These are phyloP conservation scores for Clonostachys sp. DNA, from an alignment of 2,329 filamentous ascomycete species.

Conservation along the genomic window DNA sequence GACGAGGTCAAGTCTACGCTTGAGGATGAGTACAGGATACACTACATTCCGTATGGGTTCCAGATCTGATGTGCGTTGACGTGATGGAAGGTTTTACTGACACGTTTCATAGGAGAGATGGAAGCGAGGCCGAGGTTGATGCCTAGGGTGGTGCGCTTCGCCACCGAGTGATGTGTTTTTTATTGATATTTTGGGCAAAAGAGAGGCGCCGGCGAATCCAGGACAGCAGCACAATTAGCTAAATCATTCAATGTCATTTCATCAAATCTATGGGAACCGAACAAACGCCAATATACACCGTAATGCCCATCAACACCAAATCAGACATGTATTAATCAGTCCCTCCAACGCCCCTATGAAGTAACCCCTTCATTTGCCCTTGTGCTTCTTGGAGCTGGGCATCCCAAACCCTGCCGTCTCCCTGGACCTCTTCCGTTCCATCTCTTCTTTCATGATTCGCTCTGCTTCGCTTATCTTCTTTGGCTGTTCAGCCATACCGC, in stretches of 20 bases:
- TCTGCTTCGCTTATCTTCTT: constrained; percentile 88
- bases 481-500: constrained; percentile 50
- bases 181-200: background rate
- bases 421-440: constrained; percentile 63
- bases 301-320: background rate
- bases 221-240: background rate
- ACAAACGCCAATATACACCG: background rate
- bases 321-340: too few species aligned
- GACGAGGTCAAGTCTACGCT: constrained; percentile 58
- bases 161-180: constrained; percentile 3
- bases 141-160: constrained; percentile 16
- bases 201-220: too few species aligned
- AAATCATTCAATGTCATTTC: background rate
- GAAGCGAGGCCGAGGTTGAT: constrained; percentile 47
- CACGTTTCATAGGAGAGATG: constrained; percentile 41
- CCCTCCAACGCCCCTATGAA: too few species aligned
- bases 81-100: constrained; percentile 1
- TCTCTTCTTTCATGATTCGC: constrained; percentile 82
- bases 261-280: background rate
- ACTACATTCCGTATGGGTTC: constrained; percentile 60
- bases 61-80: constrained; percentile 35
- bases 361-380: too few species aligned
- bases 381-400: constrained; percentile 47
- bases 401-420: constrained; percentile 39
- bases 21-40: constrained; percentile 59